A percentile compares a stretch with the other conserved stretches of the same genome.
phyloP scores from a whole-genome alignment of 306 rosid genomes.

The Cucurbita pepo region DNA sequence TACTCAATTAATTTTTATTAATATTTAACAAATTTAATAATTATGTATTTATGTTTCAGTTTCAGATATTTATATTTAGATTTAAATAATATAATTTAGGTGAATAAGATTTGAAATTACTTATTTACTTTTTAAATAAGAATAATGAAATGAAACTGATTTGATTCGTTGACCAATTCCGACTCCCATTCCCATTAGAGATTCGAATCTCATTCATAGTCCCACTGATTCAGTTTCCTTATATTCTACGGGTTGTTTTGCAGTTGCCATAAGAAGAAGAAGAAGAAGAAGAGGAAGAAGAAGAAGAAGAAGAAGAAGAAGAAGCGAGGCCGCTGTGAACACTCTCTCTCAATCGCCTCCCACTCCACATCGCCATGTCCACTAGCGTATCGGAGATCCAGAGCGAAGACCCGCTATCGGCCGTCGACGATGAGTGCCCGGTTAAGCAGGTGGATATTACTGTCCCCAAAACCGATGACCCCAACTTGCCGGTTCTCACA shows the following conservation, averaged over 20 bases:
- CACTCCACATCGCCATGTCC: neutral
- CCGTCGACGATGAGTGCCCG: constrained; percentile 22
- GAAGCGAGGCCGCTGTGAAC: no score
- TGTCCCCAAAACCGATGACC: constrained; percentile 67
- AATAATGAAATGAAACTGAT: no score
- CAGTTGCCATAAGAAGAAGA: neutral
- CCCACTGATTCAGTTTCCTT: neutral
- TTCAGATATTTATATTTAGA: no score
- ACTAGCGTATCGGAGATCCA: constrained; percentile 2
- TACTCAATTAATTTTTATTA: no score
- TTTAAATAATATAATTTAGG: no score
- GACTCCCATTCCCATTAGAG: neutral
- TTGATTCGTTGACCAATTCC: neutral
- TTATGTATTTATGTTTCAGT: no score
- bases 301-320: no score
- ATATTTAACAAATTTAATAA: no score
- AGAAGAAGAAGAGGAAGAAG: no score
- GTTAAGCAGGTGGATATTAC: constrained; percentile 60
- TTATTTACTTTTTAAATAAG: no score
- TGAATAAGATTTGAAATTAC: no score
- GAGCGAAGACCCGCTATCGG: neutral
- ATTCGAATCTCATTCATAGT: neutral
- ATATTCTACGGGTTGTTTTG: neutral
- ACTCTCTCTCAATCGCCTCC: neutral
- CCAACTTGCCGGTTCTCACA: constrained; percentile 40